These are phyloP conservation scores for Peronospora belbahrii DNA, from an alignment of 352 stramenopile genomes.

Conservation along the genomic window DNA sequence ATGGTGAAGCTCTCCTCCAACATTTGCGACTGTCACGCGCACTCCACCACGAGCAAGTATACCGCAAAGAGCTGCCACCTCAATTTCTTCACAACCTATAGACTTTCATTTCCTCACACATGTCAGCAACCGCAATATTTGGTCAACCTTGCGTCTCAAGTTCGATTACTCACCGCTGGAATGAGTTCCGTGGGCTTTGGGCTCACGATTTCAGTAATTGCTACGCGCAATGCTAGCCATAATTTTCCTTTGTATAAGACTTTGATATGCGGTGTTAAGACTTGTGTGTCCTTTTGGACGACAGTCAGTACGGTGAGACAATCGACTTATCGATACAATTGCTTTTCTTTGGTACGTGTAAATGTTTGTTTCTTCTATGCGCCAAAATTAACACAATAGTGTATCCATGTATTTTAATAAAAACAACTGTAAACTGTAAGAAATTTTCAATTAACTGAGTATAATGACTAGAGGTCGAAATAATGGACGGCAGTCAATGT, in stretches of 20 bases:
- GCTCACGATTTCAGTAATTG: conserved; percentile 48
- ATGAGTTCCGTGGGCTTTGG: conserved; percentile 57
- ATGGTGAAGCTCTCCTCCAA: conserved; percentile 39
- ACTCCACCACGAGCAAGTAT: conserved; percentile 53
- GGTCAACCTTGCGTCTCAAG: background rate
- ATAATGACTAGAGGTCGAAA: conserved; percentile 11
- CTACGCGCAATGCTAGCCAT: conserved; percentile 48
- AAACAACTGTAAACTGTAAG: too few species aligned
- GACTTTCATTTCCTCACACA: conserved; percentile 21
- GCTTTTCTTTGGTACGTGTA: too few species aligned
- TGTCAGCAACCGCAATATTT: background rate
- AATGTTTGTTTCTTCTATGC: too few species aligned
- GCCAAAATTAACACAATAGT: too few species aligned
- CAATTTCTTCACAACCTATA: conserved; percentile 55
- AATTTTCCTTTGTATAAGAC: conserved; percentile 2
- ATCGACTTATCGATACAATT: too few species aligned
- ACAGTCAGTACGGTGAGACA: too few species aligned
- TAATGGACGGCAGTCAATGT: conserved; percentile 4
- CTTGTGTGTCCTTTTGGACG: too few species aligned
- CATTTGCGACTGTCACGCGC: conserved; percentile 51
- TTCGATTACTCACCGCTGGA: conserved; percentile 35
- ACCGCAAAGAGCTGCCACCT: conserved; percentile 41
- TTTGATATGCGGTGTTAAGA: background rate
- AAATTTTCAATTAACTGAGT: too few species aligned
- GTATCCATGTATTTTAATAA: too few species aligned